These are phyloP conservation scores for Ganoderma multipileum DNA, from an alignment of 1,284 basidiomycete species.

Conservation along the genomic window DNA sequence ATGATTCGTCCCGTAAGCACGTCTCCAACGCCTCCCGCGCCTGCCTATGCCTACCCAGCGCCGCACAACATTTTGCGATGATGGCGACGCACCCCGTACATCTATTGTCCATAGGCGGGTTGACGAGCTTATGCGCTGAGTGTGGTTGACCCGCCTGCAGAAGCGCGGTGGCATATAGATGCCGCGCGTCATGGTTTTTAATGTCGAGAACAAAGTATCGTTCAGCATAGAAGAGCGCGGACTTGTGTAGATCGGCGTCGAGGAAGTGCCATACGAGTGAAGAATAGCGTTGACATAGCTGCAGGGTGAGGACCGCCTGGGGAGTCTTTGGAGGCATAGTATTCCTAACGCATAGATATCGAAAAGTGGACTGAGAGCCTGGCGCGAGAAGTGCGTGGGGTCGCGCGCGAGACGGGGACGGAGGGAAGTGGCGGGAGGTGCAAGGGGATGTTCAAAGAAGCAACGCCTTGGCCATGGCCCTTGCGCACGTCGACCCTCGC, in stretches of 20 bases:
- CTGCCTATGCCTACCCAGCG: constrained; percentile 73
- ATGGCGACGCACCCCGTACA: constrained; percentile 84
- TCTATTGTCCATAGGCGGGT: constrained; percentile 57
- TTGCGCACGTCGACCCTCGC: constrained; percentile 17
- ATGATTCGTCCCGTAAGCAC: constrained; percentile 56
- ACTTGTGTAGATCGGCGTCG: constrained; percentile 75
- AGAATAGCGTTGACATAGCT: constrained; percentile 71
- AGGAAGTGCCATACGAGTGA: constrained; percentile 79
- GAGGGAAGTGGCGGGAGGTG: constrained; percentile 22
- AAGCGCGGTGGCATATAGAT: constrained; percentile 83
- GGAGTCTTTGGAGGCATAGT: constrained; percentile 56
- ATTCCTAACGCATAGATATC: constrained; percentile 36
- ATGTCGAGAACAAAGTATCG: constrained; percentile 74
- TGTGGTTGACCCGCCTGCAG: constrained; percentile 78
- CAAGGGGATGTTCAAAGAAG: constrained; percentile 23
- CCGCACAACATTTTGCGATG: constrained; percentile 78
- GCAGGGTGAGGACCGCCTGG: constrained; percentile 49
- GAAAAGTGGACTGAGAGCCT: background rate
- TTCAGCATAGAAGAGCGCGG: constrained; percentile 85
- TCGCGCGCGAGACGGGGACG: constrained; percentile 13
- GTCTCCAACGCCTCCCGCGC: constrained; percentile 75
- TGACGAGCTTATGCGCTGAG: constrained; percentile 78
- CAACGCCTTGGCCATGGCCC: too few species aligned
- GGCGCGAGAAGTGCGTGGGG: constrained; percentile 14
- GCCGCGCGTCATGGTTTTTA: constrained; percentile 80